These are phyloP conservation scores for Fusarium tjaetaba DNA, from an alignment of 2,329 filamentous ascomycete species.

Conservation along the genomic window DNA sequence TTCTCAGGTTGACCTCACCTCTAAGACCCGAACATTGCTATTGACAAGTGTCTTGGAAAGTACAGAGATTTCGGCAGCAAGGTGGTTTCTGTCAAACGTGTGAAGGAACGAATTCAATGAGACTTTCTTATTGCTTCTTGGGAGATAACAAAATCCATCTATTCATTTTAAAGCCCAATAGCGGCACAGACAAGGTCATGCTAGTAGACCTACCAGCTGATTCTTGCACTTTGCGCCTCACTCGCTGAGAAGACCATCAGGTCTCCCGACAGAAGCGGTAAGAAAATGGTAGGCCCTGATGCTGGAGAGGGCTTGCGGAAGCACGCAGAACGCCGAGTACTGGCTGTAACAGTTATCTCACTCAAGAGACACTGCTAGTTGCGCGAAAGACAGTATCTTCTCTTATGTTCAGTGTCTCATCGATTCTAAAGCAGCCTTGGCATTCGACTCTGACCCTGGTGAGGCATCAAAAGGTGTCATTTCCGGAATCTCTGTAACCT, in stretches of 20 bases:
- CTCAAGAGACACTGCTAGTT: background rate
- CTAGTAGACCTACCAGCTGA: no score
- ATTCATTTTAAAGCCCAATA: no score
- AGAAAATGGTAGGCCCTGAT: background rate
- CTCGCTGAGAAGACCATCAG: background rate
- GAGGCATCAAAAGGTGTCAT: background rate
- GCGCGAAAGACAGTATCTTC: background rate
- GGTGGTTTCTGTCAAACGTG: no score
- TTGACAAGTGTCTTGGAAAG: no score
- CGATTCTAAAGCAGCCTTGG: accelerated
- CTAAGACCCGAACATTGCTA: accelerated
- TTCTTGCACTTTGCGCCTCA: background rate
- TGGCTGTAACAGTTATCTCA: background rate
- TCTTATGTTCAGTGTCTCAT: background rate
- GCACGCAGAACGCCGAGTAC: background rate
- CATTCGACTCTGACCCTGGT: background rate
- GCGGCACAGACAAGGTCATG: no score
- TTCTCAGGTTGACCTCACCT: no score
- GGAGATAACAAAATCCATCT: no score
- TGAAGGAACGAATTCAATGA: no score
- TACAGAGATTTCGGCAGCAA: no score
- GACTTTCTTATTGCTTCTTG: background rate
- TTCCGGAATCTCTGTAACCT: background rate
- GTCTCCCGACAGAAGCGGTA: background rate
- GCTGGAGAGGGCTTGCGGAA: background rate